These are phyloP conservation scores for Rhizophora apiculata DNA, from an alignment of 345 rosid species.

Conservation along the genomic window DNA sequence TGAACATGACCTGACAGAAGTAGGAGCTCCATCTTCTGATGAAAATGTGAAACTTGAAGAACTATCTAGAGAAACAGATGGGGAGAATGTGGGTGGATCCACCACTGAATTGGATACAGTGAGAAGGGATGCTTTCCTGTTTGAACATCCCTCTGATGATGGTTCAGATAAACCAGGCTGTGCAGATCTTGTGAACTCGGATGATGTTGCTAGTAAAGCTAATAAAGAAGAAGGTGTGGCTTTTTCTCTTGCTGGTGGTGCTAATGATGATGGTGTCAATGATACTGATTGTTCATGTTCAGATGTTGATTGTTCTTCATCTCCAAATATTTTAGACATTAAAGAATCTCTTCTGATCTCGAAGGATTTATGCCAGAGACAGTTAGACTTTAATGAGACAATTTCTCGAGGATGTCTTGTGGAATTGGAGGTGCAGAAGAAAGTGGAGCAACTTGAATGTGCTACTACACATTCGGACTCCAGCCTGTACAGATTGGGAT, in stretches of 20 bases:
- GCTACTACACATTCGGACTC: slow-evolving; percentile 23
- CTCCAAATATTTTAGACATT: slow-evolving; percentile 22
- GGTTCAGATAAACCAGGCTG: slow-evolving; percentile 19
- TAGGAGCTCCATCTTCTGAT: slow-evolving; percentile 14
- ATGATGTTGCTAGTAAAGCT: slow-evolving; percentile 31
- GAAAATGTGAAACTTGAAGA: slow-evolving; percentile 23
- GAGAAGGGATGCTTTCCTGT: slow-evolving; percentile 20
- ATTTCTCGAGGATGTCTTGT: slow-evolving; percentile 25
- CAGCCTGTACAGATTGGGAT: slow-evolving; percentile 7
- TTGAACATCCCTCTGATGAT: slow-evolving; percentile 17
- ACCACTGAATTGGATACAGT: slow-evolving; percentile 11
- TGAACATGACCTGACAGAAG: slow-evolving; percentile 17
- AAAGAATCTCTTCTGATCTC: slow-evolving; percentile 26
- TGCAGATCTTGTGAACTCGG: slow-evolving; percentile 31
- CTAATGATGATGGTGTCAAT: slow-evolving; percentile 25
- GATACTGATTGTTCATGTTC: slow-evolving; percentile 25
- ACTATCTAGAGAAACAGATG: slow-evolving; percentile 8
- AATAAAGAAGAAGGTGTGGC: slow-evolving; percentile 23
- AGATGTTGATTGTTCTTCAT: slow-evolving; percentile 31
- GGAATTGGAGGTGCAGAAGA: slow-evolving; percentile 32
- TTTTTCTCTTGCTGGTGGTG: slow-evolving; percentile 15
- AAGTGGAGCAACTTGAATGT: slow-evolving; percentile 31
- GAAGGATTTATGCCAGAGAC: slow-evolving; percentile 28
- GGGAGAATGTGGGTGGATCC: slow-evolving; percentile 16
- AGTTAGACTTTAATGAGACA: slow-evolving; percentile 23